Conservation (phyloP, 495 filamentous ascomycete genomes). For the Geoglossum glabrum region DNA sequence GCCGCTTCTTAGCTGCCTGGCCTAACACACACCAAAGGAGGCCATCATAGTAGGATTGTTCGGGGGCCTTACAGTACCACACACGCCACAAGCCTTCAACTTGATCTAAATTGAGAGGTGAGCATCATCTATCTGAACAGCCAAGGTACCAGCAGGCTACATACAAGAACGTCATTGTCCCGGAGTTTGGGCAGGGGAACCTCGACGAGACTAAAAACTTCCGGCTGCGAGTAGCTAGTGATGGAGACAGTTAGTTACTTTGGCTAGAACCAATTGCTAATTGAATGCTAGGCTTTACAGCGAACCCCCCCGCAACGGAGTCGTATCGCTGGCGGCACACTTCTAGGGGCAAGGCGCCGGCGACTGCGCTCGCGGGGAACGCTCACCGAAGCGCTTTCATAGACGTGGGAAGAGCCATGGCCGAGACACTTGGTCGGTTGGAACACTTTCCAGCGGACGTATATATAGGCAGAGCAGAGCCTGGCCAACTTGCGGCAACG, state of each 20-base stretch:
- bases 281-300: not conserved
- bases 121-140: not conserved
- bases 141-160: slow-evolving; percentile 1
- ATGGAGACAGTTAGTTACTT: slow-evolving; percentile 6
- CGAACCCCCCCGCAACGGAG: not conserved
- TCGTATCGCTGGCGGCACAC: not conserved
- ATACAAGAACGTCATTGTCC: slow-evolving; percentile 37
- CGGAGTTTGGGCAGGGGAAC: slow-evolving; percentile 39
- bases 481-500: not conserved
- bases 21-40: not conserved
- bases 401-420: slow-evolving; percentile 26
- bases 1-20: not conserved
- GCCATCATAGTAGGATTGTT: not conserved
- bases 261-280: not conserved
- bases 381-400: slow-evolving; percentile 42
- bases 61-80: slow-evolving; percentile 28
- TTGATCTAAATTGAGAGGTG: slow-evolving; percentile 20
- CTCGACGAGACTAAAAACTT: slow-evolving; percentile 35
- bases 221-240: slow-evolving; percentile 39
- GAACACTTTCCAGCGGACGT: not conserved
- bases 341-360: not conserved
- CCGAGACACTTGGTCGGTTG: not conserved
- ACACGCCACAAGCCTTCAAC: slow-evolving; percentile 50
- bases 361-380: too few relatives aligned
- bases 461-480: not conserved